phyloP scores from a whole-genome alignment of 176 grass and related monocot species.

The Poa pratensis region DNA sequence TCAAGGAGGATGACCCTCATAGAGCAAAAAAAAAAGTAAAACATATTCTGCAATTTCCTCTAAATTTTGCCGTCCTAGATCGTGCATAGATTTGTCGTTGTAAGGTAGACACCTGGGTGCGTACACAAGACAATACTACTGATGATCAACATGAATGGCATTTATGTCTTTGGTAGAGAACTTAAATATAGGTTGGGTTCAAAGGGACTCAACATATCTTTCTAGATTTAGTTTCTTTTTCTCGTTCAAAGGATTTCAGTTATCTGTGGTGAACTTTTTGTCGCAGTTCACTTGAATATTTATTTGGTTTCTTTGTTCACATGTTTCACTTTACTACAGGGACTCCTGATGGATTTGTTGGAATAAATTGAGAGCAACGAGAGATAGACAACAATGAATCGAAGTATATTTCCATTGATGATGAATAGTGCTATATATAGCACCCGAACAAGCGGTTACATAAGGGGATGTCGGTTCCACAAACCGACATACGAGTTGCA shows the following conservation, averaged over 20 bases:
- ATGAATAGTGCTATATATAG: too few relatives aligned
- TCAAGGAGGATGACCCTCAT: not conserved
- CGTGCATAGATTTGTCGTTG: not conserved
- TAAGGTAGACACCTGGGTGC: not conserved
- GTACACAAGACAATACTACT: not conserved
- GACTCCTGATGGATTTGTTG: not conserved
- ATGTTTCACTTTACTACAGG: conserved; percentile 11
- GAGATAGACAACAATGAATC: too few relatives aligned
- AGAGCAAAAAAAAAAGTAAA: too few relatives aligned
- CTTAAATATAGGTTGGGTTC: not conserved
- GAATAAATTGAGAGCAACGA: too few relatives aligned
- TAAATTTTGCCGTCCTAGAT: not conserved
- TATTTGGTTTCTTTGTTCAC: not conserved
- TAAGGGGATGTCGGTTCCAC: too few relatives aligned
- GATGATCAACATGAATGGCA: not conserved
- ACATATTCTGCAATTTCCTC: not conserved
- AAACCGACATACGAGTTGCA: too few relatives aligned
- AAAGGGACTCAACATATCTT: not conserved
- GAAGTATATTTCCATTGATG: too few relatives aligned
- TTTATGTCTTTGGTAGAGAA: not conserved
- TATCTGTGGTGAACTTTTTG: not conserved
- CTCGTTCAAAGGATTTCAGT: not conserved
- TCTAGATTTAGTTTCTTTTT: not conserved
- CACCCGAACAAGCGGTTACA: too few relatives aligned
- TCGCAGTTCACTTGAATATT: not conserved